Conservation (phyloP, 2,329 filamentous ascomycete species). For the Colletotrichum caudatum region DNA sequence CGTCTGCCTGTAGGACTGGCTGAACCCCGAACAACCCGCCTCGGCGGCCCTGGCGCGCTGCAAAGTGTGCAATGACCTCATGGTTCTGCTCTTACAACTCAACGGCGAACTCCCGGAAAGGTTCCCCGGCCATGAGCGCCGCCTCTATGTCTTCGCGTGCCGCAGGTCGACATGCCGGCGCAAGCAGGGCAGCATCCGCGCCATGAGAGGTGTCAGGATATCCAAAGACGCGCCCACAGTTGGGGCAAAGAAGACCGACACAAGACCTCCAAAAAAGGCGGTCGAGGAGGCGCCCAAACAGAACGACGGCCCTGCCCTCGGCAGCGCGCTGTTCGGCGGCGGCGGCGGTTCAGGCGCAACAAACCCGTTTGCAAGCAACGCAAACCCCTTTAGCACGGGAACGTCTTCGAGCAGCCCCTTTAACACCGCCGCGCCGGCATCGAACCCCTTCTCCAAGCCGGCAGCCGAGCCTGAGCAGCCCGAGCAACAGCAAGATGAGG, state of each 20-base stretch:
- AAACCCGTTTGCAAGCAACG: conserved; percentile 72
- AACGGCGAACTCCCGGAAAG: conserved; percentile 89
- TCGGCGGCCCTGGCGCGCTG: conserved; percentile 85
- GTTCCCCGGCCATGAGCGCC: conserved; percentile 88
- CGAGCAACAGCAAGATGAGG: conserved; percentile 46
- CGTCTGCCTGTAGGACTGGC: conserved; percentile 76
- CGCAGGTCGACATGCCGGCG: conserved; percentile 81
- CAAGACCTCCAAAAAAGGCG: conserved; percentile 50
- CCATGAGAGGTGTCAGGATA: conserved; percentile 75
- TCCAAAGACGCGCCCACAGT: conserved; percentile 55
- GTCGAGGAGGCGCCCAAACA: conserved; percentile 50
- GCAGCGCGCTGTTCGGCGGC: conserved; percentile 75
- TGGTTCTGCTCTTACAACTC: conserved; percentile 89
- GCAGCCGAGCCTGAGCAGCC: conserved; percentile 51
- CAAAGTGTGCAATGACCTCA: conserved; percentile 85
- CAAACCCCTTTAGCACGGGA: conserved; percentile 44
- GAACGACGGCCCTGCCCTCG: conserved; percentile 61
- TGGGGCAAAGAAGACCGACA: conserved; percentile 47
- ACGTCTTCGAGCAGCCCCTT: conserved; percentile 58
- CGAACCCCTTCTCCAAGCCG: conserved; percentile 49
- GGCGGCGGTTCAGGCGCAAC: conserved; percentile 47
- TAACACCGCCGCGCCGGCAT: conserved; percentile 47
- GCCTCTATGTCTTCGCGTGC: conserved; percentile 89
- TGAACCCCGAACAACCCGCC: conserved; percentile 77
- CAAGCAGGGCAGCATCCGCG: conserved; percentile 84